Evolutionary conservation across 805 yeast species (phyloP).

Genomic region (Yarrowia bubula): DNA sequence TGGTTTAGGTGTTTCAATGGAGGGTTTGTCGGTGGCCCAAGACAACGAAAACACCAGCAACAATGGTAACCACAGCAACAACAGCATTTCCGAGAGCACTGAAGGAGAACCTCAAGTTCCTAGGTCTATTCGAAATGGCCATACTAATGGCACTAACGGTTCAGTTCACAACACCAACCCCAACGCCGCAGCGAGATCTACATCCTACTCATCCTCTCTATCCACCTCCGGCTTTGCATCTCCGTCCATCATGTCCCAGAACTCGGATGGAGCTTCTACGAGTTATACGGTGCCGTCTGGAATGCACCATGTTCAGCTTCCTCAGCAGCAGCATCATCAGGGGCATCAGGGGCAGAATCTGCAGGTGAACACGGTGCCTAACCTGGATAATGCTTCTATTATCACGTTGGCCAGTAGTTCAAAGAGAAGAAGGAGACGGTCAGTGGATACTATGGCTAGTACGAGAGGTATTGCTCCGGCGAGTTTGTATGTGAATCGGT

Average conservation of each 20-base stretch:
- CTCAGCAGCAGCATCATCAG: slow-evolving; percentile 29
- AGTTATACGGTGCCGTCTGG: slow-evolving; percentile 28
- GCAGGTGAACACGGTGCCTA: slow-evolving; percentile 24
- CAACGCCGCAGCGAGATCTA: slow-evolving; percentile 11
- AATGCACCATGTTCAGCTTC: slow-evolving; percentile 26
- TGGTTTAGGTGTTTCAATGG: slow-evolving; percentile 5
- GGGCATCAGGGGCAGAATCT: slow-evolving; percentile 5
- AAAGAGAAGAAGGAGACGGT: slow-evolving; percentile 38
- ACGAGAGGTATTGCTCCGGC: slow-evolving; percentile 42
- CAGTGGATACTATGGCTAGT: slow-evolving; percentile 42
- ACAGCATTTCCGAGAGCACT: background rate
- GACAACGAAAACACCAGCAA: background rate
- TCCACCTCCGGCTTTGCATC: slow-evolving; percentile 13
- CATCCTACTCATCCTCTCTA: background rate
- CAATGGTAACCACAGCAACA: background rate
- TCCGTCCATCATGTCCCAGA: slow-evolving; percentile 9
- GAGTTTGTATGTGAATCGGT: slow-evolving; percentile 32
- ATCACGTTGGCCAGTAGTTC: slow-evolving; percentile 42
- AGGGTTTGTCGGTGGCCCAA: background rate
- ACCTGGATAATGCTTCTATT: slow-evolving; percentile 40
- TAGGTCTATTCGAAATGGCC: background rate
- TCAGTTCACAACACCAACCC: slow-evolving; percentile 4
- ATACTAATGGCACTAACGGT: background rate
- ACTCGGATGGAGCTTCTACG: slow-evolving; percentile 30
- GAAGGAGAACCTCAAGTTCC: background rate